Percentiles rank a stretch among this genome's conserved stretches.
These are phyloP conservation scores for Citrus mangshanensis DNA, from an alignment of 345 rosid genomes.

Conservation along the genomic window DNA sequence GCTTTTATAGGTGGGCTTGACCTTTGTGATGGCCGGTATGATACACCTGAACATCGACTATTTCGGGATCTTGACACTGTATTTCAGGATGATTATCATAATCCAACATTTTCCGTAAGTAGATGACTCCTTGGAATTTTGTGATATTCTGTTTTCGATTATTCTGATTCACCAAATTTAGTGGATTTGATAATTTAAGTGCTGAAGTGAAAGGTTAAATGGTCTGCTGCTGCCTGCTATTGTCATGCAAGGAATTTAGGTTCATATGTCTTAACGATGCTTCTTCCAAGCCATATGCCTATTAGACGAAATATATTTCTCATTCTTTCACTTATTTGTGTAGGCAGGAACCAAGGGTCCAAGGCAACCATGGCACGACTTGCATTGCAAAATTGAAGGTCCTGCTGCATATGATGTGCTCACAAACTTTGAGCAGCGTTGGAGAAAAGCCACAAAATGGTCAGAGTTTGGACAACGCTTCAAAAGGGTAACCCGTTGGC, in stretches of 20 bases:
- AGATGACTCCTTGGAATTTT: background rate
- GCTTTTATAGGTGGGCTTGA: slow-evolving; percentile 69
- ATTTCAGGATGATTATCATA: slow-evolving; percentile 49
- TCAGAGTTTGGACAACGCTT: slow-evolving; percentile 57
- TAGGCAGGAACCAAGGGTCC: slow-evolving; percentile 71
- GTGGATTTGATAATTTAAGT: background rate
- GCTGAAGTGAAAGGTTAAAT: background rate
- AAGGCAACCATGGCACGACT: slow-evolving; percentile 90
- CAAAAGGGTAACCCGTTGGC: slow-evolving; percentile 68
- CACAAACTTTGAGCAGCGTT: slow-evolving; percentile 84
- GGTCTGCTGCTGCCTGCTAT: background rate
- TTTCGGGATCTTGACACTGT: slow-evolving; percentile 55
- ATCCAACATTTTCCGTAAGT: slow-evolving; percentile 70
- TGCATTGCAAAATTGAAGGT: slow-evolving; percentile 86
- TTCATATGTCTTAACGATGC: background rate
- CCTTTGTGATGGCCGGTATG: slow-evolving; percentile 80
- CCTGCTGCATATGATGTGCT: slow-evolving; percentile 95
- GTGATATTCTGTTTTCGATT: background rate
- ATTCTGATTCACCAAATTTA: background rate
- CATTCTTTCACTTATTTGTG: slow-evolving; percentile 2
- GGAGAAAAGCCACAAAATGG: slow-evolving; percentile 83
- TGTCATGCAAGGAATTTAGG: background rate
- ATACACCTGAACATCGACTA: slow-evolving; percentile 64
- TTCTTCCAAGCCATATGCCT: background rate
- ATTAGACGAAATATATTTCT: background rate